Evolutionary conservation across 2,329 filamentous ascomycete species (phyloP).

Genomic region (Xylariaceae sp.): DNA sequence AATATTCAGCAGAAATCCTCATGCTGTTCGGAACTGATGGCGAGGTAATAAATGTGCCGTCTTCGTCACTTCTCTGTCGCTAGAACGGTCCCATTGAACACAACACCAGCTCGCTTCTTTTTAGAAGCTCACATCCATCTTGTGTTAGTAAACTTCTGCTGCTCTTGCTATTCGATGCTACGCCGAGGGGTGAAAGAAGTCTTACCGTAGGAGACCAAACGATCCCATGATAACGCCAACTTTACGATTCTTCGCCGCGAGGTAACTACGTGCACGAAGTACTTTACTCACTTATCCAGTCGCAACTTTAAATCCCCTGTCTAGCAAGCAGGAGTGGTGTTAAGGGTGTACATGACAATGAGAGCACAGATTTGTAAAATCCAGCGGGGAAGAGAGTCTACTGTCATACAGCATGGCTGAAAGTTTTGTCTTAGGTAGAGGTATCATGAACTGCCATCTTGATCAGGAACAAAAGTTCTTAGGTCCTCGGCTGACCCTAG

Average conservation of each 20-base stretch:
- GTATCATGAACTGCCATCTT: not conserved
- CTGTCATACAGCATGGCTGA: not conserved
- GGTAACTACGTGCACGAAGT: conserved; percentile 14
- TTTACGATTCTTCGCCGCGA: conserved; percentile 1
- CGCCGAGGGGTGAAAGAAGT: not conserved
- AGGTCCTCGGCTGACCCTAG: not conserved
- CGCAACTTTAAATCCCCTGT: conserved; percentile 3
- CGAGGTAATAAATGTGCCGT: not conserved
- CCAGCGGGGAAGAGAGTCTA: conserved; percentile 3
- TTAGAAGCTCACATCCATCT: not conserved
- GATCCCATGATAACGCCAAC: not conserved
- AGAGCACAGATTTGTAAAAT: not conserved
- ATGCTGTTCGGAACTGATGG: not conserved
- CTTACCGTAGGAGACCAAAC: not conserved
- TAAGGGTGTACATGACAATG: conserved; percentile 8
- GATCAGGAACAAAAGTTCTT: conserved; percentile 4
- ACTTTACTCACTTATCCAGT: conserved; percentile 12
- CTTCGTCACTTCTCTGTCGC: not conserved
- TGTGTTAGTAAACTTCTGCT: not conserved
- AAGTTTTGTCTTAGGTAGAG: not conserved
- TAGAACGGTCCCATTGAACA: not conserved
- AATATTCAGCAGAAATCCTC: not conserved
- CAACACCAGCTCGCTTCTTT: not conserved
- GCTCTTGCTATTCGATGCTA: not conserved
- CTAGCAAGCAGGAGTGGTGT: conserved; percentile 6